Evolutionary conservation across 2,329 filamentous ascomycete genomes (phyloP).

Genomic region (Beauveria varroae): DNA sequence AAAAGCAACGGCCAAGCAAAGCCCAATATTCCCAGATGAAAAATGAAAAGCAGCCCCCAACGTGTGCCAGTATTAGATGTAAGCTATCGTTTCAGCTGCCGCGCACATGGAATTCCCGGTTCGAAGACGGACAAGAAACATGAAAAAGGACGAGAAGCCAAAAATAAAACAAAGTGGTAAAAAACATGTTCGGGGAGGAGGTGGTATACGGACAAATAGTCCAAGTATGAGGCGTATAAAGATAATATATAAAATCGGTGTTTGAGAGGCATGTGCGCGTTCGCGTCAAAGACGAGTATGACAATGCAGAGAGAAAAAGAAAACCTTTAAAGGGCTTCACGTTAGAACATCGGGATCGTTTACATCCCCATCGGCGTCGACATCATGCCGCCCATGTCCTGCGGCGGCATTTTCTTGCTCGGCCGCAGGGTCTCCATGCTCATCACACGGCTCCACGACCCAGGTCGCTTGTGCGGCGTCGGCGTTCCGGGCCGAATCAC

Average conservation of each 20-base stretch:
- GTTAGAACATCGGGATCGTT: neutral
- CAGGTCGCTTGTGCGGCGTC: constrained; percentile 30
- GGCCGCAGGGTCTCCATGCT: constrained; percentile 31
- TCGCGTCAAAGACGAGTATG: constrained; percentile 2
- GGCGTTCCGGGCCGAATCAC: constrained; percentile 29
- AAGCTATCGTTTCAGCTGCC: constrained; percentile 14
- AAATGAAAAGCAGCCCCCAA: neutral
- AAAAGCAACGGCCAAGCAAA: neutral
- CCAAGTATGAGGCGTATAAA: neutral
- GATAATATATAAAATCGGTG: neutral
- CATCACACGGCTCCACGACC: constrained; percentile 30
- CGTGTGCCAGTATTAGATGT: constrained; percentile 13
- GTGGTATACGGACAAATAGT: neutral
- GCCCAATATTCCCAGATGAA: too few species aligned
- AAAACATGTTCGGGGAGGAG: neutral
- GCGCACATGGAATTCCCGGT: neutral
- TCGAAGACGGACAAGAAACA: neutral
- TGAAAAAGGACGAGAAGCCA: neutral
- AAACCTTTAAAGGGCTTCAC: neutral
- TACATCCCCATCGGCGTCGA: constrained; percentile 21
- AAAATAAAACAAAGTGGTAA: neutral
- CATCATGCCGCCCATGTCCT: constrained; percentile 17
- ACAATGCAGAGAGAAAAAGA: neutral
- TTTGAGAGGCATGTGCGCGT: neutral
- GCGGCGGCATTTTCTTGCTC: constrained; percentile 27